A percentile compares a stretch with the other conserved stretches of the same genome.
Conservation (phyloP, 108 stramenopile species). For the Fragilaria radians region DNA sequence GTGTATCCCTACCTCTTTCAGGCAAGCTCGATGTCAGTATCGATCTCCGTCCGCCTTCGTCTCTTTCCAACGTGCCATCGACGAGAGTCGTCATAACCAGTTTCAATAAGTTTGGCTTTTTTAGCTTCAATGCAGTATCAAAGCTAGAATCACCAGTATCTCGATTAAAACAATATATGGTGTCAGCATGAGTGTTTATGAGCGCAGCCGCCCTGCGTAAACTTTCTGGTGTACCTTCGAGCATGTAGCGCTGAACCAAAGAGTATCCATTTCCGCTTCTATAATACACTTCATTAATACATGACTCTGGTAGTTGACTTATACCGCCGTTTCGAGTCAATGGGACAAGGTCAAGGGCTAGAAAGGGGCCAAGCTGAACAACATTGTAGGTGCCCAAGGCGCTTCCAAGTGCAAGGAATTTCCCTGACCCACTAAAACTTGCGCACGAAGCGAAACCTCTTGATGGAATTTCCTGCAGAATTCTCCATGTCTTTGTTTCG, state of each 20-base stretch:
- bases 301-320: constrained; percentile 12
- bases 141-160: constrained; percentile 11
- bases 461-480: constrained; percentile 9
- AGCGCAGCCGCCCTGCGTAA: constrained; percentile 6
- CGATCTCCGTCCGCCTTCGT: constrained; percentile 7
- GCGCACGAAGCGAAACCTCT: constrained; percentile 7
- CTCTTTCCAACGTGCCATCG: constrained; percentile 14
- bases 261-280: constrained; percentile 22
- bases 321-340: constrained; percentile 1
- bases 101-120: constrained; percentile 19
- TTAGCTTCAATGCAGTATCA: constrained; percentile 22
- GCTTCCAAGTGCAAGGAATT: constrained; percentile 17
- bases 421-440: constrained; percentile 10
- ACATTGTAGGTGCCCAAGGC: constrained; percentile 6
- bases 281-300: constrained; percentile 18
- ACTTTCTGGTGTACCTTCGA: constrained; percentile 21
- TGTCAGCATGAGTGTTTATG: constrained; percentile 18
- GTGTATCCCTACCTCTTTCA: constrained; percentile 5
- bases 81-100: constrained; percentile 18
- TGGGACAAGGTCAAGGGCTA: constrained; percentile 22
- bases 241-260: constrained; percentile 27
- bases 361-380: constrained; percentile 20
- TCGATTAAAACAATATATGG: constrained; percentile 21
- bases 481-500: constrained; percentile 16
- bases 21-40: constrained; percentile 22